Base-by-base conservation (phyloP, 495 filamentous ascomycete genomes). In the Poronia punctata region DNA sequence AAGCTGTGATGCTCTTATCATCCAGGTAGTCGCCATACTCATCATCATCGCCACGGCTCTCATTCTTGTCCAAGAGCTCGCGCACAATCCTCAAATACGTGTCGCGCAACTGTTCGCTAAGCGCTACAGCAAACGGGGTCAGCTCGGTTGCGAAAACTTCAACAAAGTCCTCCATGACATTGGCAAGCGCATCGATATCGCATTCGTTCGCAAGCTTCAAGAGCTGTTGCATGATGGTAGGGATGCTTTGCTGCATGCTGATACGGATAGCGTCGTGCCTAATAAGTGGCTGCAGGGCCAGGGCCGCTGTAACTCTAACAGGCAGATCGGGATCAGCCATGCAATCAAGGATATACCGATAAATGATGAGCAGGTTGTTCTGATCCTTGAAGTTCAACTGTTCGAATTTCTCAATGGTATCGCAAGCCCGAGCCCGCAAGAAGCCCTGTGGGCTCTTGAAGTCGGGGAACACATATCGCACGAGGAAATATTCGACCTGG, bases 101-200 rank as follows among this genome's bases (percentile, higher is more conserved):
- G 57, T 98, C 92, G 19, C 90, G 82, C 15, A 98, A 72, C 61
- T 98, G 92, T 68, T 98, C 88, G 53, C 87, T 95, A 27, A 98
- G 71, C 5, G 93, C 90, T 11, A 97, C 93, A n/a, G 92, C 92
- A 56, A 98, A 98, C 6, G 92, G 92, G 1, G 92, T 98, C 36
- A 98, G 73, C 57, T 98, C 93, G 2, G 85, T 68, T 12, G 92
- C 89, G 61, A 98, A 98, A 0, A 97, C 92, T 61, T 98, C 92
- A 35, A 98, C 92, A 59, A 97, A 97, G 52, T 98, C 93, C 59
- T 98, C 92, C 92, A 95, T 95, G n/a, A 95, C 88, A 50, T 95
- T 95, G n/a, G 88, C 87, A 14, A 95, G 63, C 12, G 88, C 86
- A 61, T 95, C 88, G 35, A 95, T 89, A 50, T 95, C 88, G 30